Evolutionary conservation across 305 asterid species (phyloP), one percentile per base, ranked within the genome.

Genomic region (Coffea humblotiana): DNA sequence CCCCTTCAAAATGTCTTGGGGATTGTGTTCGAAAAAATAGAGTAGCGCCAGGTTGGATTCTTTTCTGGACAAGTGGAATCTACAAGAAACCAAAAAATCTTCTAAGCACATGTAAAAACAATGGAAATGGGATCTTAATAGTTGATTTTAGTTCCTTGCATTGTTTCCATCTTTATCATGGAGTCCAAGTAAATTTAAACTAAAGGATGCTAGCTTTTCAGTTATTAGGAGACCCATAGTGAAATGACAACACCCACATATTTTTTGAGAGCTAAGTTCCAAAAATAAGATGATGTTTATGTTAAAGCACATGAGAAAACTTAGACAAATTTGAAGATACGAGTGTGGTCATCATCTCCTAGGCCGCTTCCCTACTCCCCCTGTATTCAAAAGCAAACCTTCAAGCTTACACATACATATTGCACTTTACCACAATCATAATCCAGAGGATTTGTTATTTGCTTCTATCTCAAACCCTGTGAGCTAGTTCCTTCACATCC

Each of bases 1-100:
- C 99, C 82, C 97, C 97, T 88, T 95, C 97, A 77, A 94, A 94
- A 88, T 95, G 97, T 78, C 97, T 83, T 0, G 99, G 99, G n/a
- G 98, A 95, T 80, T 95, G 98, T 35, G 99, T 90, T 77, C 98
- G 91, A 73, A 95, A 92, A 84, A 89, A 88, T 48, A 90, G 56
- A 27, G 81, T 77, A 43, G 97, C 88, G 78, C 77, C 87, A 49
- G 89, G 89, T n/a, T 83, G 86, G 47, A 83, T 84, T 70, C 81
- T 86, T 81, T 86, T 87, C 84, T 94, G 88, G 74, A 92, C 87
- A 80, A 72, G 89, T 66, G 90, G 81, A 81, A 90, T 85, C 99
- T 95, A 75, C 43, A 25, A 80, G 64, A 80, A 83, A 27, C n/a
- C 25, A 61, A 60, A 37, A 76, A 47, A 9, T 12, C 29, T n/a